Evolutionary conservation across 1,139 yeast genomes (phyloP).

Genomic region (Pichia sp.): DNA sequence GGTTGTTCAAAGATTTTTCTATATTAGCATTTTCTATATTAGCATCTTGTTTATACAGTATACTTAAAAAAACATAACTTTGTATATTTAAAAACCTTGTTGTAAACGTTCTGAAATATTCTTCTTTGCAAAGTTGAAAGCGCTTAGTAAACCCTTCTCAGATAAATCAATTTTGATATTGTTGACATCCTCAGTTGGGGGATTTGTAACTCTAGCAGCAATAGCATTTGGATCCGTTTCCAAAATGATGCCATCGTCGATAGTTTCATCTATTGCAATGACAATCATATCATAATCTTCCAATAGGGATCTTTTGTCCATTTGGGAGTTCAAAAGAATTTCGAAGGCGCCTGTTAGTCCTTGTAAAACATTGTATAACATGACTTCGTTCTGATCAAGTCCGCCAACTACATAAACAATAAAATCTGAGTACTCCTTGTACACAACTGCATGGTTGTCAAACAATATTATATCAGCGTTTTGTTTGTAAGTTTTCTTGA

Average conservation of each 20-base stretch:
- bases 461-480: slow-evolving; percentile 74
- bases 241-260: slow-evolving; percentile 86
- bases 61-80: too few relatives aligned
- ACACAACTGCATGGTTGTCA: slow-evolving; percentile 71
- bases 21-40: too few relatives aligned
- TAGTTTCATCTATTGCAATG: slow-evolving; percentile 82
- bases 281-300: slow-evolving; percentile 83
- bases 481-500: slow-evolving; percentile 69
- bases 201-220: slow-evolving; percentile 80
- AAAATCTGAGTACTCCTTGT: slow-evolving; percentile 75
- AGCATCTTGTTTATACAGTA: too few relatives aligned
- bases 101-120: slow-evolving; percentile 81
- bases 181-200: slow-evolving; percentile 62
- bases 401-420: slow-evolving; percentile 64
- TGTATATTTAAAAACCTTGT: slow-evolving; percentile 49
- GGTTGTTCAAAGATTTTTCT: too few relatives aligned
- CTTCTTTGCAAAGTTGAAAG: slow-evolving; percentile 84
- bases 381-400: slow-evolving; percentile 77
- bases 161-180: slow-evolving; percentile 66
- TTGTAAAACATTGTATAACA: slow-evolving; percentile 68
- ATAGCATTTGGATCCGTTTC: slow-evolving; percentile 86
- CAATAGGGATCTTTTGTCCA: slow-evolving; percentile 72
- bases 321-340: slow-evolving; percentile 61
- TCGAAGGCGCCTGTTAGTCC: slow-evolving; percentile 79
- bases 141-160: slow-evolving; percentile 82